Evolutionary conservation across 1,284 basidiomycete species (phyloP), one percentile per base, ranked within the genome.

Genomic region (Rhizoctonia solani): DNA sequence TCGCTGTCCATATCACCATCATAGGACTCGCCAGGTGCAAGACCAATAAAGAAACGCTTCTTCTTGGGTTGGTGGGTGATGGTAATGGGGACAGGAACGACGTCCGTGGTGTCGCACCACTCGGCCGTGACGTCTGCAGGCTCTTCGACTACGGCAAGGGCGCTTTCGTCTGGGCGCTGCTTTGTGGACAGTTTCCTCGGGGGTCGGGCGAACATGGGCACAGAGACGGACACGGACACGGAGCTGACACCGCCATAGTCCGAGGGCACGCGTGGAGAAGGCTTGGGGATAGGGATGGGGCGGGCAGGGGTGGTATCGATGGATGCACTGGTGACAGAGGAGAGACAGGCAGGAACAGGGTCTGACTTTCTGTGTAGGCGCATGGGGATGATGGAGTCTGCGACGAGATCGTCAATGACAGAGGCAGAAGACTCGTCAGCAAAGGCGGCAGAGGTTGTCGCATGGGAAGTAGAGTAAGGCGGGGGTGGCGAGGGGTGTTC

Each of bases 1-100:
- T 59, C 55, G 55, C 55, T 59, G 42, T 59, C 55, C 55, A 59
- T 59, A 21, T 59, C 55, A 44, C 42, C 55, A 44, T 59, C 55
- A 44, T 59, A 59, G 4, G 55, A 59, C 23, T 59, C 55, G 42
- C 54, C 54, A 23, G n/a, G n/a, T n/a, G n/a, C n/a, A n/a, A n/a
- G n/a, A n/a, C n/a, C n/a, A n/a, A 59, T 29, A 14, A 59, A 47
- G 42, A 59, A 59, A 11, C 55, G 41, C 29, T 59, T 59, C 55
- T 59, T 59, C 42, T 44, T 41, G 9, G 21, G 5, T 27, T 23
- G 19, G 25, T 6, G 25, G n/a, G 44, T 41, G 39, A n/a, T 14
- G 42, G 8, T 13, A 4, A 23, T 25, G 29, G 11, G 42, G n/a
- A 42, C 19, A 23, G 54, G 54, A 23, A 47, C 55, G 23, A 27